A percentile compares a stretch with the other conserved stretches of the same genome.
These are phyloP conservation scores for Inosperma sp. DNA, from an alignment of 768 basidiomycete genomes.

Conservation along the genomic window DNA sequence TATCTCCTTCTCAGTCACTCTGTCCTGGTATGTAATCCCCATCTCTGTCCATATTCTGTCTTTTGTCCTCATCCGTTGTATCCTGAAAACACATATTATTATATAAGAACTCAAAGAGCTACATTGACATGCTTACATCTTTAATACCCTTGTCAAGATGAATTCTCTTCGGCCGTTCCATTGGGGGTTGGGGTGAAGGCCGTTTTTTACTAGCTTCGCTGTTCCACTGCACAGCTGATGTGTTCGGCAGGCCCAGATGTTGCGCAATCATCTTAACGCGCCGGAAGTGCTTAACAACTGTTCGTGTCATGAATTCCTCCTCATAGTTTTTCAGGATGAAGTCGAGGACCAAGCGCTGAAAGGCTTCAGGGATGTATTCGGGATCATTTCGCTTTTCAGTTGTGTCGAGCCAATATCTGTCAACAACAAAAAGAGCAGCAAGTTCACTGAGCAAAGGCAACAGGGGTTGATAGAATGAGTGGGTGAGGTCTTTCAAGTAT, in stretches of 20 bases:
- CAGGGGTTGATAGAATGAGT: not conserved
- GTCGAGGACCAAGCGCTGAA: not conserved
- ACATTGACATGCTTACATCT: not conserved
- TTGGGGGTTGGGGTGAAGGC: not conserved
- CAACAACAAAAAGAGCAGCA: not conserved
- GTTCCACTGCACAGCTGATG: not conserved
- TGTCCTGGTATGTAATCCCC: too few species aligned
- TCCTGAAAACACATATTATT: not conserved
- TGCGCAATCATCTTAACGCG: not conserved
- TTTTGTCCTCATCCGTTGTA: not conserved
- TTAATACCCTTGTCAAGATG: not conserved
- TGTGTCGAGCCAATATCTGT: not conserved
- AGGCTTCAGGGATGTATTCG: not conserved
- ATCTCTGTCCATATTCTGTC: not conserved
- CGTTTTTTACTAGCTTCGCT: not conserved
- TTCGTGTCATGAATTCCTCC: not conserved
- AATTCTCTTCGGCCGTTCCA: not conserved
- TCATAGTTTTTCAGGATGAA: not conserved
- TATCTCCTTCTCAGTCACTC: too few species aligned
- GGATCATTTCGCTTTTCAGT: not conserved
- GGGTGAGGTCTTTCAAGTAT: not conserved
- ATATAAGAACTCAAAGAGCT: not conserved
- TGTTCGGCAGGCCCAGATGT: not conserved
- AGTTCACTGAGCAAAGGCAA: not conserved
- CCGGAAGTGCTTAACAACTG: not conserved